Evolutionary conservation across 345 rosid genomes (phyloP), one percentile per base, ranked within the genome.

Genomic region (Trapa bicornis): DNA sequence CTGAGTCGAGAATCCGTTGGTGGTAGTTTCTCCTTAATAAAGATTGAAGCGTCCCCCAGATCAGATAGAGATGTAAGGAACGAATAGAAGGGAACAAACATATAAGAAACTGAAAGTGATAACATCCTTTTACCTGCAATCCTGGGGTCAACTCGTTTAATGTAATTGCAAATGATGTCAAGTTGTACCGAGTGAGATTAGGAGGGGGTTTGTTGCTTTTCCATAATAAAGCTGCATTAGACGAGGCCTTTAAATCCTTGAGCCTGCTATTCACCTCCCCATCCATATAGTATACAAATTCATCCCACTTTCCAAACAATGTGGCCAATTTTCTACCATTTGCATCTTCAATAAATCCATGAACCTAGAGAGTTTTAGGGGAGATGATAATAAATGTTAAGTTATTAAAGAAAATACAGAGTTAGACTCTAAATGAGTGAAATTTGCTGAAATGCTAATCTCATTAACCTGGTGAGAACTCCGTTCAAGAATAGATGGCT

Each of bases 1-100:
- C 99, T 79, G 22, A 91, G 92, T 78, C 97, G 83, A 48, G 96
- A 94, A 81, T 94, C 97, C 61, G 99, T 94, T 5, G 96, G 97
- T 13, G 97, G 99, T 50, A 94, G 95, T 77, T 82, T 91, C 87
- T 91, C 98, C 90, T 45, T 84, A 76, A 87, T 81, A 84, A 87
- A 77, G 75, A 69, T 80, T 78, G 84, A 85, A 85, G 86, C 76
- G 84, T 22, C 29, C 80, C 83, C 81, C 60, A 72, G 58, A 84
- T 80, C 84, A 84, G 86, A 73, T 70, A 80, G 17, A 35, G 61
- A 77, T 80, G 82, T 78, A 77, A 76, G 66, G 75, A 77, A 65
- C 74, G 54, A 82, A 77, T 80, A 22, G 83, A 78, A 47, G 78
- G 75, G 76, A 78, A 78, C n/a, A 22, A 22, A 22, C 29, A 22